Conservation (phyloP, 768 basidiomycete genomes). For the Coprinopsis marcescibilis region DNA sequence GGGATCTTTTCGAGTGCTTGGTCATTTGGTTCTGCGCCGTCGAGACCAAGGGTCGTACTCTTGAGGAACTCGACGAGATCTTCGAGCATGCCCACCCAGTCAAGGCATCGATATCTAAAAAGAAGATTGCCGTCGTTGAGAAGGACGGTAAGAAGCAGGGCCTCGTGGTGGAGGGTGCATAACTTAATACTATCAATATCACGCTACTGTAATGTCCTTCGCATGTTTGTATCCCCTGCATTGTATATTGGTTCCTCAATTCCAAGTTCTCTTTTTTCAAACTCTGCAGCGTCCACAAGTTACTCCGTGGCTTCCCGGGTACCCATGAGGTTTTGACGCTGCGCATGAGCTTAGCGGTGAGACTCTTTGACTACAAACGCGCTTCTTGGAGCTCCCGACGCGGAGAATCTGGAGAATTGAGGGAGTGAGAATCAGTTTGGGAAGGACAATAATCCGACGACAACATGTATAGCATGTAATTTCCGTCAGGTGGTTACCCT, state of each 20-base stretch:
- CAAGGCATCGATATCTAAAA: constrained; percentile 32
- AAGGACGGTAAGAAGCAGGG: constrained; percentile 21
- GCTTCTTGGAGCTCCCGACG: no score
- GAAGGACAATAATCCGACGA: constrained; percentile 1
- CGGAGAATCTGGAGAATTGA: no score
- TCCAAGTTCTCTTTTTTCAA: no score
- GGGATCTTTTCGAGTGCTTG: constrained; percentile 34
- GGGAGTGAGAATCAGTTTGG: not conserved
- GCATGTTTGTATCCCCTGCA: no score
- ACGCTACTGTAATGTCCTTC: not conserved
- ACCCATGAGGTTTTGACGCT: no score
- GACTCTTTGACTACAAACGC: no score
- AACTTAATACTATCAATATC: not conserved
- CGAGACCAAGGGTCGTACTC: constrained; percentile 37
- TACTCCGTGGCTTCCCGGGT: no score
- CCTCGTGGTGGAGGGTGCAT: constrained; percentile 6
- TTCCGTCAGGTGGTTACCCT: not conserved
- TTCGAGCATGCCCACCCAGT: constrained; percentile 35
- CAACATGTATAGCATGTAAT: not conserved
- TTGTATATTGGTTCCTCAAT: no score
- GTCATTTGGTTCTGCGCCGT: constrained; percentile 35
- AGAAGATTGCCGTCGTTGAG: constrained; percentile 33
- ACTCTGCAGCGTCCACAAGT: no score
- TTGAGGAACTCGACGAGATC: constrained; percentile 24
- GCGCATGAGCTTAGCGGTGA: no score